These are phyloP conservation scores for Pezicula carpinea DNA, from an alignment of 2,329 filamentous ascomycete species.

Conservation along the genomic window DNA sequence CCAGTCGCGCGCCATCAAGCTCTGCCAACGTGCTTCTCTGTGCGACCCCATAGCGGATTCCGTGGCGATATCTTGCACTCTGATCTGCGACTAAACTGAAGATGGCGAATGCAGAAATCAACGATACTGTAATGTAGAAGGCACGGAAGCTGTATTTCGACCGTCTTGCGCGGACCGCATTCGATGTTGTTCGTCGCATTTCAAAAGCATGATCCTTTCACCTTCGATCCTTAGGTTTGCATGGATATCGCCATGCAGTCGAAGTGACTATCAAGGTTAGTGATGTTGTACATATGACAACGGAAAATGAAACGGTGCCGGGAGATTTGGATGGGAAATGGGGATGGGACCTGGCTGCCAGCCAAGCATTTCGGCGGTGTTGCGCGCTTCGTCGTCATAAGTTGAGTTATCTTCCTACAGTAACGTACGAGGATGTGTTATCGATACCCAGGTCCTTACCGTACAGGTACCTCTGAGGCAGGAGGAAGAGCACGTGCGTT, in stretches of 20 bases:
- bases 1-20: conserved; percentile 17
- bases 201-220: conserved; percentile 17
- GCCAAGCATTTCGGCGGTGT: no score
- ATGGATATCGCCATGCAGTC: background rate
- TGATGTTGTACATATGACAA: background rate
- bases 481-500: no score
- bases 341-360: no score
- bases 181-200: conserved; percentile 19
- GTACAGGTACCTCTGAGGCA: no score
- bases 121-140: conserved; percentile 28
- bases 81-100: conserved; percentile 27
- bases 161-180: conserved; percentile 11
- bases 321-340: no score
- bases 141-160: conserved; percentile 25
- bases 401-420: no score
- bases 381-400: no score
- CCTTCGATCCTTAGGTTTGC: no score
- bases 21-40: conserved; percentile 22
- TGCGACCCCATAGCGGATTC: conserved; percentile 21
- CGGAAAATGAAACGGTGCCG: no score
- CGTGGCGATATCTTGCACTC: conserved; percentile 23
- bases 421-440: no score
- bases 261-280: background rate
- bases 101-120: conserved; percentile 24
- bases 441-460: no score